Percentiles rank a stretch among this genome's conserved stretches.
phyloP scores from a whole-genome alignment of 208 protist genomes.

The Borovskyia barvae region DNA sequence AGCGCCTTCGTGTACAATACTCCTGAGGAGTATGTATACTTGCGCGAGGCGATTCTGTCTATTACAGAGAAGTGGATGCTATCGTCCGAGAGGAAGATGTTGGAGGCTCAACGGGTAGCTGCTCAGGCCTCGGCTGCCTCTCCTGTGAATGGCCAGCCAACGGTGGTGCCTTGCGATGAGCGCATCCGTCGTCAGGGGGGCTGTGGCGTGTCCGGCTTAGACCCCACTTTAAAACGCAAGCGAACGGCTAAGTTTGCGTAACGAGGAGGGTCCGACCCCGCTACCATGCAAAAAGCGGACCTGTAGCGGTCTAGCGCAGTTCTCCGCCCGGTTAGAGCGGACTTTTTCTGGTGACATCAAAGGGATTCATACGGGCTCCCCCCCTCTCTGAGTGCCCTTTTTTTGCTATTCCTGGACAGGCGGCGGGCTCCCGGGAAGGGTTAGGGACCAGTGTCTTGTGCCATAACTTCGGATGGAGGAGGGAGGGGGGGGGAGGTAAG shows the following conservation, averaged over 20 bases:
- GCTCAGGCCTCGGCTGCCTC: not conserved
- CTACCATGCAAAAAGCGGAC: not conserved
- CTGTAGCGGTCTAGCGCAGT: too few species aligned
- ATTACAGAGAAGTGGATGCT: slow-evolving; percentile 53
- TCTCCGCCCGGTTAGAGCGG: too few species aligned
- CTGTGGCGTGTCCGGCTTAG: slow-evolving; percentile 51
- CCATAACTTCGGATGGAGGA: too few species aligned
- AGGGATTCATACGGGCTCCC: too few species aligned
- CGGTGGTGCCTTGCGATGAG: slow-evolving; percentile 47
- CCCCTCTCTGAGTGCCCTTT: too few species aligned
- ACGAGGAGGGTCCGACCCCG: not conserved
- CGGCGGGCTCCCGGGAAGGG: too few species aligned
- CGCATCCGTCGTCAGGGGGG: slow-evolving; percentile 53
- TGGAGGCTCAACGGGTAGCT: slow-evolving; percentile 4
- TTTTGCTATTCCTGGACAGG: too few species aligned
- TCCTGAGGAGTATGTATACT: slow-evolving; percentile 76
- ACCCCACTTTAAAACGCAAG: slow-evolving; percentile 42
- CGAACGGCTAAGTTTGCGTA: slow-evolving; percentile 40
- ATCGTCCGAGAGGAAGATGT: slow-evolving; percentile 17
- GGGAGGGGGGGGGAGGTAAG: too few species aligned
- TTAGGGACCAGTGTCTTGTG: too few species aligned
- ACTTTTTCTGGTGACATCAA: too few species aligned
- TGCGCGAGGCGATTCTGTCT: slow-evolving; percentile 68
- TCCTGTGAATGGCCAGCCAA: not conserved
- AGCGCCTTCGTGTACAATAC: slow-evolving; percentile 91